Conservation (phyloP, 1,284 basidiomycete species). For the Ganoderma multipileum region DNA sequence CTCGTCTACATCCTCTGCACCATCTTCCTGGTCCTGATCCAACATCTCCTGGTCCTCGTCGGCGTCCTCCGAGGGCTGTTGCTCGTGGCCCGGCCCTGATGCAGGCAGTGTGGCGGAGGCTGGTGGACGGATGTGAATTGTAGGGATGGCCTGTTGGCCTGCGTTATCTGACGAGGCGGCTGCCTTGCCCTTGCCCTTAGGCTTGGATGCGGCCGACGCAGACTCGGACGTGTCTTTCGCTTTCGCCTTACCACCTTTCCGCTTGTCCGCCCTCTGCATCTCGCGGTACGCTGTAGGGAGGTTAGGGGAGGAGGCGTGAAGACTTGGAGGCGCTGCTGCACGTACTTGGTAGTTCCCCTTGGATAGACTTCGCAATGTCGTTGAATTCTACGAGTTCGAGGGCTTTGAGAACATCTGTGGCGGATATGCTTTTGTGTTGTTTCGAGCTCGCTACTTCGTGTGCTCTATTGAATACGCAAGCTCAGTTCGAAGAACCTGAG, state of each 20-base stretch:
- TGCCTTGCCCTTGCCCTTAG: slow-evolving; percentile 39
- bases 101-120: slow-evolving; percentile 23
- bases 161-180: slow-evolving; percentile 9
- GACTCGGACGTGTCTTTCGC: slow-evolving; percentile 35
- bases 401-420: slow-evolving; percentile 88
- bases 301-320: neutral
- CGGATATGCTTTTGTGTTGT: slow-evolving; percentile 88
- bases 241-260: slow-evolving; percentile 51
- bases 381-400: slow-evolving; percentile 83
- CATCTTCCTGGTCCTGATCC: slow-evolving; percentile 42
- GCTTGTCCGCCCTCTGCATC: slow-evolving; percentile 60
- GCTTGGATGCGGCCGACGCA: slow-evolving; percentile 32
- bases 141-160: slow-evolving; percentile 27
- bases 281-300: slow-evolving; percentile 61
- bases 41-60: slow-evolving; percentile 38
- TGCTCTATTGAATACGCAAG: slow-evolving; percentile 54
- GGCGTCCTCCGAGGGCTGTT: slow-evolving; percentile 32
- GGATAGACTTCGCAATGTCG: slow-evolving; percentile 73
- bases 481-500: neutral
- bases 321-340: slow-evolving; percentile 17
- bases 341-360: slow-evolving; percentile 76
- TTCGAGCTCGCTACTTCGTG: slow-evolving; percentile 87
- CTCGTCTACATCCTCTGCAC: slow-evolving; percentile 29
- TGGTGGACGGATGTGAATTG: slow-evolving; percentile 33
- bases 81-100: slow-evolving; percentile 30